Evolutionary conservation across 371 early-diverging fungal species (phyloP).

Genomic region (Syncephalastrum monosporum): DNA sequence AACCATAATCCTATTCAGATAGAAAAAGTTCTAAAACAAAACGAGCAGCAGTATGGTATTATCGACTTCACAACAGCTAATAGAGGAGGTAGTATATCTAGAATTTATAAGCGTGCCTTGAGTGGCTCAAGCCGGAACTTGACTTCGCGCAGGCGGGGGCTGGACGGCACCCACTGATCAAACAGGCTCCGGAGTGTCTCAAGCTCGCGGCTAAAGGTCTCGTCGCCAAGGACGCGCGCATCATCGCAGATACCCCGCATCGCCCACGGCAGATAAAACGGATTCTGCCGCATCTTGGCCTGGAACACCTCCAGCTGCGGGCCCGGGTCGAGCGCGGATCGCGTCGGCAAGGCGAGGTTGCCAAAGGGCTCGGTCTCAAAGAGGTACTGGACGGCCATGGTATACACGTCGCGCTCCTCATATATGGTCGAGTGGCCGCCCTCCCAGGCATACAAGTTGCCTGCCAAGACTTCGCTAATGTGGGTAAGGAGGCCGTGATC

Average conservation of each 20-base stretch:
- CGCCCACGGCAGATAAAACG: slow-evolving; percentile 89
- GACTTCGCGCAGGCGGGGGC: slow-evolving; percentile 74
- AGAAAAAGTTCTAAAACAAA: too few species aligned
- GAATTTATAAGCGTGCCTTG: slow-evolving; percentile 18
- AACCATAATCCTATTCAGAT: too few species aligned
- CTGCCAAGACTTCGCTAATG: slow-evolving; percentile 83
- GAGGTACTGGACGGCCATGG: slow-evolving; percentile 47
- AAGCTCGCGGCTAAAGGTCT: slow-evolving; percentile 58
- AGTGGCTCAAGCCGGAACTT: slow-evolving; percentile 85
- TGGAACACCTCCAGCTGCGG: slow-evolving; percentile 39
- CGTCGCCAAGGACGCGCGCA: slow-evolving; percentile 54
- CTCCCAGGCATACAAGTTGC: slow-evolving; percentile 85
- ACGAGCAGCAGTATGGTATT: too few species aligned
- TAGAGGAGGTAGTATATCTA: not conserved
- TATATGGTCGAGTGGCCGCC: slow-evolving; percentile 95
- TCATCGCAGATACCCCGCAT: slow-evolving; percentile 81
- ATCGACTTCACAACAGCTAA: too few species aligned
- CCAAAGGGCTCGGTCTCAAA: slow-evolving; percentile 45
- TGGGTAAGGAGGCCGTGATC: slow-evolving; percentile 87
- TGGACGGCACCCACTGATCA: slow-evolving; percentile 77
- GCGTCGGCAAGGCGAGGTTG: slow-evolving; percentile 1
- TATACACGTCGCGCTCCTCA: slow-evolving; percentile 86
- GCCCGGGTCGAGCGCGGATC: slow-evolving; percentile 6
- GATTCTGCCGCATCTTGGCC: slow-evolving; percentile 69
- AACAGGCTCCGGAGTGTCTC: slow-evolving; percentile 59